Evolutionary conservation across 2,329 filamentous ascomycete species (phyloP).

Genomic region (Colletotrichum tropicicola): DNA sequence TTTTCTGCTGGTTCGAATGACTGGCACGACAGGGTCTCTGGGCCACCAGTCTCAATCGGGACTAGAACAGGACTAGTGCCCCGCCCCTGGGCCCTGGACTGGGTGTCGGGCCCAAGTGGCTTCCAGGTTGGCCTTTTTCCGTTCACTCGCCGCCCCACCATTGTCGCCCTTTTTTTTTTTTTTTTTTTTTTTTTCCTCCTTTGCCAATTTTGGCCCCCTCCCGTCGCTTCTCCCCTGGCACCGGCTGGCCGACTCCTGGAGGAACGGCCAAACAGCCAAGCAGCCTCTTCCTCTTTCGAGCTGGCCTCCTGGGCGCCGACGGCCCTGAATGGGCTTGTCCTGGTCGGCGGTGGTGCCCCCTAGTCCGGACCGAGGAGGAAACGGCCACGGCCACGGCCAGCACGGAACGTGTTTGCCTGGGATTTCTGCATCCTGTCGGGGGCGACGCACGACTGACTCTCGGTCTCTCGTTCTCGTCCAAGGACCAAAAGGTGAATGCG

Average conservation of each 20-base stretch:
- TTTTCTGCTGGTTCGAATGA: neutral
- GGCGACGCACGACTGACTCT: neutral
- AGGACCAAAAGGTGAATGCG: too few species aligned
- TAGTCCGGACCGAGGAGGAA: neutral
- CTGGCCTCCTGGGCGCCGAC: neutral
- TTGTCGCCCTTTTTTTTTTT: neutral
- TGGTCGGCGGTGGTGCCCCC: neutral
- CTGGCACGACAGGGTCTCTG: neutral
- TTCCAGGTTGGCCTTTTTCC: slow-evolving; percentile 1
- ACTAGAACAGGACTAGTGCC: neutral
- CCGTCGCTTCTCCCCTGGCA: neutral
- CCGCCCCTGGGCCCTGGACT: neutral
- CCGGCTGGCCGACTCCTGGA: neutral
- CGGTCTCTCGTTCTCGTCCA: neutral
- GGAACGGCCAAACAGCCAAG: neutral
- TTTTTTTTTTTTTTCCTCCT: neutral
- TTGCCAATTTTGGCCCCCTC: neutral
- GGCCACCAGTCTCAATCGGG: neutral
- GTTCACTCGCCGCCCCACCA: neutral
- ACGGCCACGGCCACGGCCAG: neutral
- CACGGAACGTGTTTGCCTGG: slow-evolving; percentile 8
- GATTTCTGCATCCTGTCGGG: neutral
- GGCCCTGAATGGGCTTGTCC: neutral
- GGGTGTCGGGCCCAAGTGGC: neutral
- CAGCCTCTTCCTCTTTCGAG: neutral